Evolutionary conservation across 129 eudicot species (phyloP), one percentile per base, ranked within the genome.

Genomic region (Chrysanthemum lavandulifolium): DNA sequence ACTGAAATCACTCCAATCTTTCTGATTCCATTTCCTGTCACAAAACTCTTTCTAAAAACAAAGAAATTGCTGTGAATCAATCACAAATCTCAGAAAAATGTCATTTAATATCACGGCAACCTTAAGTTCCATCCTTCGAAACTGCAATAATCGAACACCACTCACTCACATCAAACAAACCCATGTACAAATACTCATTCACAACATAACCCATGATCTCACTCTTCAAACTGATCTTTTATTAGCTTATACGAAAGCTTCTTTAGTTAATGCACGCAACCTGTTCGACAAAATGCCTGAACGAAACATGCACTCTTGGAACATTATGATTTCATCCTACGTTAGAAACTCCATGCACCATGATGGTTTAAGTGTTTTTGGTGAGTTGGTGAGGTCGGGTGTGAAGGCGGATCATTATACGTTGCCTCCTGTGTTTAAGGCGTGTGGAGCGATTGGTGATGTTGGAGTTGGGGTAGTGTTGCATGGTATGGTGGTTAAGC

Each of bases 291-390:
- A 23, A 73, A 76, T 84, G 88, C 75, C 51, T 65, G 57, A 77
- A 19, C 55, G 68, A 69, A 84, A 65, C 71, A 84, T 80, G 85
- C 88, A 84, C 56, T 76, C 82, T 10, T 84, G 88, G 88, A 84
- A 84, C 80, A 84, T 80, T 4, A 77, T 84, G 80, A 84, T 84
- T 43, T 77, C 77, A 14, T 60, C 85, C 9, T 78, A 84, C 60
- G 85, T 77, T 58, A 79, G 65, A 10, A 63, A 62, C 15, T 49
- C 56, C 3, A 40, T 61, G 65, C 60, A 61, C 71, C 11, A 16
- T 1, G 84, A 84, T 43, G 82, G 71, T 51, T 48, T 84, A 1
- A 25, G 10, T 47, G 60, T 80, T n/a, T 80, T 80, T 60, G 2
- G 15, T 10, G 53, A 33, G 45, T 62, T 84, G 9, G 36, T 76